phyloP scores from a whole-genome alignment of 495 filamentous ascomycete genomes.

The Aspergillus coremiiformis region DNA sequence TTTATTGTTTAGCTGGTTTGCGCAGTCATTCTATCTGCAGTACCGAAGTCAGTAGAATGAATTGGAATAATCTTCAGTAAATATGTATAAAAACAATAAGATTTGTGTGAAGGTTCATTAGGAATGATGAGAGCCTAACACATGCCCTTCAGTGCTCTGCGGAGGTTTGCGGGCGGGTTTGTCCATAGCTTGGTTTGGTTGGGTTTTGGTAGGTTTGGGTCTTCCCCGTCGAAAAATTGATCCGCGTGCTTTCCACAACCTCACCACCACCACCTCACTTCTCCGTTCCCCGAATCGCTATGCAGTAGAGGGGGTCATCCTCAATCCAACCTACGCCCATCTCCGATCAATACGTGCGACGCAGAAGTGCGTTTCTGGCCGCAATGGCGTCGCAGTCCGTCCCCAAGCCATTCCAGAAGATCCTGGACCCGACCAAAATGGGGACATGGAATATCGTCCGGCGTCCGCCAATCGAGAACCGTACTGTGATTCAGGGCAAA shows the following conservation, averaged over 20 bases:
- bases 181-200: conserved; percentile 10
- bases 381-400: conserved; percentile 36
- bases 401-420: conserved; percentile 30
- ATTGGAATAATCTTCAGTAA: background rate
- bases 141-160: background rate
- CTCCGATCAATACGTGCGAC: conserved; percentile 1
- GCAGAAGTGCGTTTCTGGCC: conserved; percentile 17
- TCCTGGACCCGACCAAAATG: conserved; percentile 42
- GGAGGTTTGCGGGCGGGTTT: conserved; percentile 5
- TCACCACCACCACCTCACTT: conserved; percentile 2
- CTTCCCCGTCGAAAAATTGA: conserved; percentile 24
- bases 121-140: background rate
- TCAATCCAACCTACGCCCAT: background rate
- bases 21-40: background rate
- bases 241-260: conserved; percentile 8
- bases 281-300: background rate
- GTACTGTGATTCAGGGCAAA: conserved; percentile 35
- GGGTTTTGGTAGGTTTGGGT: no score
- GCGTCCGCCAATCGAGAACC: conserved; percentile 33
- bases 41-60: background rate
- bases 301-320: conserved; percentile 7
- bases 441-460: conserved; percentile 35
- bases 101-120: background rate
- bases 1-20: conserved; percentile 3
- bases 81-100: background rate